These are phyloP conservation scores for Fomitopsis palustris DNA, from an alignment of 1,284 basidiomycete species.

Conservation along the genomic window DNA sequence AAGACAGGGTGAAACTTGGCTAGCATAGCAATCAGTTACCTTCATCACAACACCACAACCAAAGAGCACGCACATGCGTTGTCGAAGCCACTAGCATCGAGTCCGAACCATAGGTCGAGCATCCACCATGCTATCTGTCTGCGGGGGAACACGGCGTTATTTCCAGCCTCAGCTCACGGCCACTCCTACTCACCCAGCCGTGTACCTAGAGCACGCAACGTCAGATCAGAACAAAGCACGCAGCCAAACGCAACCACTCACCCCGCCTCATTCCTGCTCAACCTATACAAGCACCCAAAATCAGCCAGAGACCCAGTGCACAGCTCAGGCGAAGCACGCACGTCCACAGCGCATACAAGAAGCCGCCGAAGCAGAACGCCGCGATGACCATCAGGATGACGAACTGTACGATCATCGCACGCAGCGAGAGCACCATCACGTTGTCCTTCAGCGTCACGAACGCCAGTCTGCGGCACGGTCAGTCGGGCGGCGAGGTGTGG, in stretches of 20 bases:
- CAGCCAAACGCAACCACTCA: slow-evolving; percentile 26
- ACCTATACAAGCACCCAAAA: slow-evolving; percentile 31
- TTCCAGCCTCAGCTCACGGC: background rate
- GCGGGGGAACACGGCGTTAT: slow-evolving; percentile 2
- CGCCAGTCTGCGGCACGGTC: slow-evolving; percentile 49
- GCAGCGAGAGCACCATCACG: slow-evolving; percentile 74
- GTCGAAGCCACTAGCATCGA: slow-evolving; percentile 84
- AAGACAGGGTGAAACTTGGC: slow-evolving; percentile 79
- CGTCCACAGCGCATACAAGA: slow-evolving; percentile 90
- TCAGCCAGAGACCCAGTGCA: background rate
- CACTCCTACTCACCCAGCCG: slow-evolving; percentile 7
- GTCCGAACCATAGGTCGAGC: slow-evolving; percentile 86
- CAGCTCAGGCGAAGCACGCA: slow-evolving; percentile 37
- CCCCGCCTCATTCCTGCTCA: slow-evolving; percentile 57
- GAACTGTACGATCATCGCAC: slow-evolving; percentile 82
- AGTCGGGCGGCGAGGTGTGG: background rate
- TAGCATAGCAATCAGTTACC: slow-evolving; percentile 22
- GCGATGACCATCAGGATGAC: slow-evolving; percentile 82
- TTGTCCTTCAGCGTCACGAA: slow-evolving; percentile 89
- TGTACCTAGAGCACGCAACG: slow-evolving; percentile 1
- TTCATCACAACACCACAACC: background rate
- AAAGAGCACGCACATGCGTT: slow-evolving; percentile 45
- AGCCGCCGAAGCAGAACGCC: slow-evolving; percentile 86
- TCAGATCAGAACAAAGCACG: background rate
- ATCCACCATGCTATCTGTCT: slow-evolving; percentile 88